Evolutionary conservation across 192 early-diverging fungal species (phyloP), one percentile per base, ranked within the genome.

Genomic region (Umbelopsis sp.): DNA sequence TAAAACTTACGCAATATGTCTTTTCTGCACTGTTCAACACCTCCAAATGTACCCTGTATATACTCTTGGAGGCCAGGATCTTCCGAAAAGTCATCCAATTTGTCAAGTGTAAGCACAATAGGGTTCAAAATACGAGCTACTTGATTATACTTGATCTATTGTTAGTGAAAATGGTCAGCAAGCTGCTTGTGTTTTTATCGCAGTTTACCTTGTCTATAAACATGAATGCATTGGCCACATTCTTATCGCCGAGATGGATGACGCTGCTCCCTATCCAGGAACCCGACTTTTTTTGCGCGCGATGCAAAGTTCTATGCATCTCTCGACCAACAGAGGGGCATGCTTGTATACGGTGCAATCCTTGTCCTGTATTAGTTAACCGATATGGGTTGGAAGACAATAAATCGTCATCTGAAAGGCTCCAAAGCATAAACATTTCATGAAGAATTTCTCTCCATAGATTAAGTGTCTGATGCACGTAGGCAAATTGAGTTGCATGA

Each of bases 351-450:
- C 98, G 92, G 74, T 99, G 93, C 74, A 98, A 81, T 22, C 98
- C 98, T 81, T 99, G 98, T 2, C 98, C 98, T 3, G 98, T 99
- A 79, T 99, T 95, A 34, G 91, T 84, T 59, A 99, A 85, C 14
- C 96, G 85, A 84, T 99, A 99, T 26, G 84, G 70, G 78, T 94
- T 95, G 24, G 72, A 45, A 9, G 81, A 76, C 51, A 97, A 78
- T 80, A 99, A 78, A 72, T 99, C 98, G 31, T 82, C 56, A 84
- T 99, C 98, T 1, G 98, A 88, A 14, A 96, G 76, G 59, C 81
- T 83, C 97, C 97, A 99, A 16, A 99, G 87, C 87, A 90, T 91
- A 81, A 98, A 99, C 95, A 98, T 98, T 74, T 98, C 96, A 82
- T 98, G 89, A 44, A 95, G 83, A 72, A 99, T 92, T 78, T 99